These are phyloP conservation scores for Hapsidospora chrysogenum DNA, from an alignment of 495 filamentous ascomycete species.

Conservation along the genomic window DNA sequence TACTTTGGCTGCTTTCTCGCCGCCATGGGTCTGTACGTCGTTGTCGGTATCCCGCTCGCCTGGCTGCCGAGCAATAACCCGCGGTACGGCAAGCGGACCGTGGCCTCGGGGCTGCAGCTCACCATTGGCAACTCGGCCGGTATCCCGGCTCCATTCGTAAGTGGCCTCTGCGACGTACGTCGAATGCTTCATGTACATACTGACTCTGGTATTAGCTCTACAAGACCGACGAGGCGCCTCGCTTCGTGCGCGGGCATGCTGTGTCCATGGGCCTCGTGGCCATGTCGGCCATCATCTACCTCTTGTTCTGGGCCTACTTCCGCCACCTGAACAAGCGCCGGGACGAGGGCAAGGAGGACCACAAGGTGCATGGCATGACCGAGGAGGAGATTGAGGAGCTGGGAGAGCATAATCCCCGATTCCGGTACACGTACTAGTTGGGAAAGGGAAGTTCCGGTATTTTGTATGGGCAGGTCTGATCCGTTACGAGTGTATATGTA, in stretches of 20 bases:
- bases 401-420: neutral
- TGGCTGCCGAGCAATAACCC: slow-evolving; percentile 43
- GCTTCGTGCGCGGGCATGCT: neutral
- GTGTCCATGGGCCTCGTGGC: neutral
- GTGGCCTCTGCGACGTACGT: too few relatives aligned
- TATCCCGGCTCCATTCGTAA: slow-evolving; percentile 8
- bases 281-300: neutral
- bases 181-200: too few relatives aligned
- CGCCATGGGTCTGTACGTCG: slow-evolving; percentile 31
- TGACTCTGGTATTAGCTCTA: neutral
- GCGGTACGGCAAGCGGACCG: slow-evolving; percentile 37
- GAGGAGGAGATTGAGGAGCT: neutral
- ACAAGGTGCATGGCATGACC: neutral
- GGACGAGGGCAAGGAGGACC: neutral
- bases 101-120: slow-evolving; percentile 38
- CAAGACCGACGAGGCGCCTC: neutral
- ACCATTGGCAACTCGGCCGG: slow-evolving; percentile 38
- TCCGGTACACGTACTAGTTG: neutral
- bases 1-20: slow-evolving; percentile 41
- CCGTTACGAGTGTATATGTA: too few relatives aligned
- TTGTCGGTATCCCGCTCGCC: slow-evolving; percentile 32
- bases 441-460: neutral
- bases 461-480: too few relatives aligned
- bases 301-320: neutral
- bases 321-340: neutral